Base-by-base conservation (phyloP, 1,284 basidiomycete genomes). In the Violaceomyces palustris region DNA sequence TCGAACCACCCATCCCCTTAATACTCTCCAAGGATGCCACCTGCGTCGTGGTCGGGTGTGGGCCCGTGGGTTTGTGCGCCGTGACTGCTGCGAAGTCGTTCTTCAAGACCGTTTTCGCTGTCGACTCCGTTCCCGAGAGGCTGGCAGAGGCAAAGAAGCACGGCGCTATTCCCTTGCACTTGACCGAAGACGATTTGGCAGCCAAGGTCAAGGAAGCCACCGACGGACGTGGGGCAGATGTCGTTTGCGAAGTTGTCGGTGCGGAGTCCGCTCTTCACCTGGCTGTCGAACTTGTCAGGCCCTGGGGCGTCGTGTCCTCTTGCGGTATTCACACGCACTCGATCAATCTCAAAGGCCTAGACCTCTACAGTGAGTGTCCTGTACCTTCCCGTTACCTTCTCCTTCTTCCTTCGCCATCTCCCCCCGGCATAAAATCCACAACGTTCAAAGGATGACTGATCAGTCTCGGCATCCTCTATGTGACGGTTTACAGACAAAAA, bases 231-330 rank as follows among this genome's bases (percentile, higher is more conserved):
- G 78, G 77, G 1, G 76, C 77, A 0, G 77, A 78, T 49, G 76
- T 64, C 23, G 64, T 69, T 1, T 68, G 75, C 24, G 74, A 92
- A 81, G 81, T 88, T 25, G 90, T 93, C 8, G 88, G 90, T 7
- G 83, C 85, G 57, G 79, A 79, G 36, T 77, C 78, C 30, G 87
- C 88, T 0, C 74, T 91, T 18, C 76, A 78, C 12, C 78, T 86
- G n/a, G 81, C 86, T 1, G 84, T 88, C 62, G 79, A 85, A 12
- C 77, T 92, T 29, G 83, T 88, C 24, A 80, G 86, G 25, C 82
- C 86, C 1, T 89, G 86, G 64, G 89, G 88, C 6, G 82, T 83
- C 11, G 82, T 92, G 49, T 80, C 79, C 25, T 87, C 84, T 5
- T 85, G 88, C 17, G 88, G 88, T 6, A 85, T 87, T 12, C 75